phyloP scores from a whole-genome alignment of 169 alveolate genomes.

The Besnoitia besnoiti region DNA sequence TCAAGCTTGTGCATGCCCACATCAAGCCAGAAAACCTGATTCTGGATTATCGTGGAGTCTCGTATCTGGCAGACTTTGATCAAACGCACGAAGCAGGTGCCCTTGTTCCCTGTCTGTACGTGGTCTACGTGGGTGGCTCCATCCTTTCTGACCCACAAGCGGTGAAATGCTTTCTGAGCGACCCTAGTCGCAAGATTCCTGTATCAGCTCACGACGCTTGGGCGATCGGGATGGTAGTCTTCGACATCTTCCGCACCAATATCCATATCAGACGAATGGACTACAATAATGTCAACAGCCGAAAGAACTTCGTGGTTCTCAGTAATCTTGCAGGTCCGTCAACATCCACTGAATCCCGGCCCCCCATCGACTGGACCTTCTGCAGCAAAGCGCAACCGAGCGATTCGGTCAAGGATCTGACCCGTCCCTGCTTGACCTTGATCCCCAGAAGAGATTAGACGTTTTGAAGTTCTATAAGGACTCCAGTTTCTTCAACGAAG shows the following conservation, averaged over 20 bases:
- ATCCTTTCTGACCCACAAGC: neutral
- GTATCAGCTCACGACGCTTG: neutral
- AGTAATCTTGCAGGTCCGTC: neutral
- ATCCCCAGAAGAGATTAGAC: neutral
- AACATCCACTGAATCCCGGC: neutral
- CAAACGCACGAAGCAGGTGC: neutral
- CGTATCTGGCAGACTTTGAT: constrained; percentile 5
- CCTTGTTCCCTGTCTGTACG: neutral
- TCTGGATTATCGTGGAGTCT: neutral
- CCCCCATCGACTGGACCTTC: neutral
- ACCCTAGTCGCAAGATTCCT: neutral
- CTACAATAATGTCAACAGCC: neutral
- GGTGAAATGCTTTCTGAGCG: neutral
- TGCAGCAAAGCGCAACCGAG: neutral
- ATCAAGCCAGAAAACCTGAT: neutral
- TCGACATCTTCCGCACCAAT: neutral
- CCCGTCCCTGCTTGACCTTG: neutral
- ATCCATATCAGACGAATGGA: neutral
- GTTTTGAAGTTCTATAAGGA: neutral
- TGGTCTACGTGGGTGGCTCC: too few species aligned
- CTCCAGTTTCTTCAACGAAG: neutral
- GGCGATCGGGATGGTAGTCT: neutral
- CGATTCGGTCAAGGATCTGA: neutral
- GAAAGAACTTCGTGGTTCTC: neutral
- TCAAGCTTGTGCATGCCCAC: neutral